Evolutionary conservation across 805 yeast species (phyloP).

Genomic region (Ogataea pilisensis): DNA sequence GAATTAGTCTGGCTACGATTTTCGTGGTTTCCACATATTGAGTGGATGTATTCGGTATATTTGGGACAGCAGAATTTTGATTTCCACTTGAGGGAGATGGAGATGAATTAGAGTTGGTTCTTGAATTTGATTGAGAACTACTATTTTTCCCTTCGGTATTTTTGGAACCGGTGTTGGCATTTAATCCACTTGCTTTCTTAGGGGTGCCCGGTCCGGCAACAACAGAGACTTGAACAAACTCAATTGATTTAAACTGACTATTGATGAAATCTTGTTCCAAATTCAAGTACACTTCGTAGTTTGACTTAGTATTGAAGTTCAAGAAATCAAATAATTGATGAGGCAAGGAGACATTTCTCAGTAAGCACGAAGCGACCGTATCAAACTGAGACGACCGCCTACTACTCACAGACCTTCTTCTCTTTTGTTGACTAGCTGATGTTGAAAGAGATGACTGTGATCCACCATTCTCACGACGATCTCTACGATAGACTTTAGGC

Average conservation of each 20-base stretch:
- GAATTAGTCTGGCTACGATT: conserved; percentile 49
- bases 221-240: conserved; percentile 48
- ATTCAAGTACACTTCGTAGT: conserved; percentile 44
- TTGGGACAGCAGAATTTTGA: conserved; percentile 5
- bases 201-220: conserved; percentile 47
- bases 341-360: conserved; percentile 56
- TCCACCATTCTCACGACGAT: conserved; percentile 5
- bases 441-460: conserved; percentile 6
- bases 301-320: background rate
- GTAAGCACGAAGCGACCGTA: conserved; percentile 36
- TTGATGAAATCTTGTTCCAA: conserved; percentile 31
- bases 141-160: conserved; percentile 1
- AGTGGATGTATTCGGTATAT: background rate
- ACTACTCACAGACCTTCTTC: conserved; percentile 27
- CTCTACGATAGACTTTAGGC: conserved; percentile 46
- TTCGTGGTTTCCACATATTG: conserved; percentile 33
- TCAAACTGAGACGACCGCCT: conserved; percentile 28
- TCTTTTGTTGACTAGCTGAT: conserved; percentile 16
- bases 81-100: background rate
- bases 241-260: conserved; percentile 32
- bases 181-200: conserved; percentile 18
- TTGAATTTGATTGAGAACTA: conserved; percentile 1
- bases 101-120: background rate
- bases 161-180: background rate
- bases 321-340: conserved; percentile 34